Base-by-base conservation (phyloP, 305 asterid species). In the Fraxinus angustifolia region DNA sequence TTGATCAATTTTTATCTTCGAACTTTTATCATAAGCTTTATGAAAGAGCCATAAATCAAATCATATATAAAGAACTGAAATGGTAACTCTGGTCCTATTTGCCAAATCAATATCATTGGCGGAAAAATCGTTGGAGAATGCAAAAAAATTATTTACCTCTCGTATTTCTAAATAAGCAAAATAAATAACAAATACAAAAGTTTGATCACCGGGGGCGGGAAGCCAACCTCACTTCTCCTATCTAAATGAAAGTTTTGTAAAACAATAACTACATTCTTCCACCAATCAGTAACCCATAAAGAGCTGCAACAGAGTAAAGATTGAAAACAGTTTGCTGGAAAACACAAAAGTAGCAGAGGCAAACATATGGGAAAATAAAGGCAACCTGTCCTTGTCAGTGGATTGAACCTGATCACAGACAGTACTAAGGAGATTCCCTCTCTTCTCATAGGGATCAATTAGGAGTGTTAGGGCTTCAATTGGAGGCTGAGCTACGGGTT, bases 221-320 rank as follows among this genome's bases (percentile, higher is more conserved):
- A 80, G 34, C 80, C 84, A 60, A 85, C 88, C 86, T 83, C 82
- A 23, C 76, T 26, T 68, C 50, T 56, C 81, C 80, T 58, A 45
- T 85, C 79, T 35, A 82, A 68, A 58, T 75, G 85, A 53, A 83
- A 36, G 72, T 84, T 76, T 75, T 86, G 74, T 73, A 42, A 45
- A 42, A 38, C 82, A 81, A 58, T 38, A 81, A 82, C 90, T 75
- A 88, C 85, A 79, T 87, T 86, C 88, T 85, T 91, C 90, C 88
- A 86, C 97, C 95, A 88, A 82, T 85, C 91, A 75, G 86, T 76
- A 81, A 90, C 87, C 94, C 92, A 90, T 72, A 81, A 38, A 78
- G 87, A 85, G 86, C 97, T 94, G 93, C 78, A 6, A 83, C 34
- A 77, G 50, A 82, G 56, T 2, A 48, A 72, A 17, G 16, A 50